These are phyloP conservation scores for Lithohypha guttulata DNA, from an alignment of 2,329 filamentous ascomycete genomes.

Conservation along the genomic window DNA sequence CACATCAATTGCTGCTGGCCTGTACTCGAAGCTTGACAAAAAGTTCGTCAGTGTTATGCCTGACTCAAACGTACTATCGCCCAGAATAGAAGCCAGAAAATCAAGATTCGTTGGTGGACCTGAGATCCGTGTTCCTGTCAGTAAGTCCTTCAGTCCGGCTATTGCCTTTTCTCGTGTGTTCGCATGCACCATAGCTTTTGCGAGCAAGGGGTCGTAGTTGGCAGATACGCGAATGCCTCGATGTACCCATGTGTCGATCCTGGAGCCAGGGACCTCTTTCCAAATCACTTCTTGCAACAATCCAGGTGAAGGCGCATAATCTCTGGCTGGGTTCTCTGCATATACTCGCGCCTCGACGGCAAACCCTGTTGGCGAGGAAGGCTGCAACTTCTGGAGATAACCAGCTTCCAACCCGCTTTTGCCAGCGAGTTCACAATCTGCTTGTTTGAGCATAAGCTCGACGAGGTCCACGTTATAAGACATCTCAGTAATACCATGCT, in stretches of 20 bases:
- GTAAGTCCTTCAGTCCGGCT: constrained; percentile 32
- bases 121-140: constrained; percentile 38
- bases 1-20: constrained; percentile 44
- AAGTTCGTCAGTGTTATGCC: constrained; percentile 50
- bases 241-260: constrained; percentile 55
- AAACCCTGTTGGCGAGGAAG: constrained; percentile 33
- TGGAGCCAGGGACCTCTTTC: constrained; percentile 37
- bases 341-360: constrained; percentile 47
- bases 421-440: constrained; percentile 39
- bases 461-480: constrained; percentile 46
- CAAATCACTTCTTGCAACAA: constrained; percentile 47
- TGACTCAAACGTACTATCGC: constrained; percentile 33
- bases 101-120: constrained; percentile 49
- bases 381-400: constrained; percentile 34
- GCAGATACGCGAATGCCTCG: constrained; percentile 47
- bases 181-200: constrained; percentile 48
- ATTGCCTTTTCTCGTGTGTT: constrained; percentile 34
- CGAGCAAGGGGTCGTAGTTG: constrained; percentile 48
- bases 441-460: constrained; percentile 46
- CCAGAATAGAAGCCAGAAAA: constrained; percentile 43
- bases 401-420: constrained; percentile 35
- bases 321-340: constrained; percentile 48
- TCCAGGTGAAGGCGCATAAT: constrained; percentile 51
- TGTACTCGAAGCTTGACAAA: constrained; percentile 41
- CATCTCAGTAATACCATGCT: constrained; percentile 48